Base-by-base conservation (phyloP, 2,329 filamentous ascomycete genomes). In the Claviceps africana region DNA sequence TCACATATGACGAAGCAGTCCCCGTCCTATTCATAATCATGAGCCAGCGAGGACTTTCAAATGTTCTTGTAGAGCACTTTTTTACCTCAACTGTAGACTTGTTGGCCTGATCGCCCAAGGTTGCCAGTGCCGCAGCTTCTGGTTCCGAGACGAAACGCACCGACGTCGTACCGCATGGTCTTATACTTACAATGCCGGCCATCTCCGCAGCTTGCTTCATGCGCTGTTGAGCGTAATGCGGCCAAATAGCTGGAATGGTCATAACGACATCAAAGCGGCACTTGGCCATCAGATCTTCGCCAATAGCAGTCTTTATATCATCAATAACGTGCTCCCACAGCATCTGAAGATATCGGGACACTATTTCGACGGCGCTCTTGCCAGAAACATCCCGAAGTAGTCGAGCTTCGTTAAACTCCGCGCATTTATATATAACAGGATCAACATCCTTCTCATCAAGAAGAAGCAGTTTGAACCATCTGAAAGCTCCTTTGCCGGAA, bases 181-280 rank as follows among this genome's bases (percentile, higher is more conserved):
- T 57, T 0, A 39, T 9, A 0, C 58, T 52, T 0, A 72, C 56
- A 2, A 76, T 66, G 0, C 72, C 72, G 0, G 72, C 67, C 0
- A 48, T 19, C 0, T 55, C 37, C 0, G 64, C 62, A 0, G 70
- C 72, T 0, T 63, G 47, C 0, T 59, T 55, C 71, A 75, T 74
- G 0, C 62, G 53, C 0, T 53, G 22, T 1, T 64, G 63, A 1
- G 67, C 67, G 51, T 71, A 70, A 0, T 63, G 57, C 0, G 68
- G 67, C 72, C 72, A 75, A 9, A 75, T 73, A 0, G 72, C 72
- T 0, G 72, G 72, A 0, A 75, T 39, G 0, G 72, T 74, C 1
- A 72, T 55, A 1, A 73, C 62, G 2, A 75, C 57, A 13, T 69
- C 61, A 11, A 73, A 62, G 0, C 35, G 57, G 6, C 59, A 56